Conservation (phyloP, 2,329 filamentous ascomycete genomes). For the Penicillium sp. region DNA sequence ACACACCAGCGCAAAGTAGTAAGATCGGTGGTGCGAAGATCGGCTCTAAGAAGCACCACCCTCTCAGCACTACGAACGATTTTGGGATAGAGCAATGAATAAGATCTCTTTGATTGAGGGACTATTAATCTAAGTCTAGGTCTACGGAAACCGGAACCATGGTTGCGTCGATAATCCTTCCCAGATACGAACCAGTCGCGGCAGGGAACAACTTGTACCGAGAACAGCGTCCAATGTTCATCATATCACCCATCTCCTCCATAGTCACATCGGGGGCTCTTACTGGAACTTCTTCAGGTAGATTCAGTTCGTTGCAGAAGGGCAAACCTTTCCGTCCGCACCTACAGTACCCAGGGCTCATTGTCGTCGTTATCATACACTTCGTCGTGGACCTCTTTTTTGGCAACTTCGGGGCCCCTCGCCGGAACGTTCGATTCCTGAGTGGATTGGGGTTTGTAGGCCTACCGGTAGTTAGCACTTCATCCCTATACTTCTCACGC, state of each 20-base stretch:
- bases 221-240: no score
- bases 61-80: neutral
- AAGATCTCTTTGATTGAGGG: neutral
- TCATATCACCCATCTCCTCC: no score
- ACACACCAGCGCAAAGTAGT: neutral
- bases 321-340: neutral
- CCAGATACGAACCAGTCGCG: neutral
- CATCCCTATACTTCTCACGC: neutral
- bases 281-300: neutral
- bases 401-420: conserved; percentile 25
- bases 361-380: conserved; percentile 25
- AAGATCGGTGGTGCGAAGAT: conserved; percentile 7
- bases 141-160: neutral
- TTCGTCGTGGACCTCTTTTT: conserved; percentile 26
- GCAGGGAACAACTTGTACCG: neutral
- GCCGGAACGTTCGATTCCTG: conserved; percentile 23
- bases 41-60: neutral
- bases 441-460: conserved; percentile 24
- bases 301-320: neutral
- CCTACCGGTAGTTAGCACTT: conserved; percentile 24
- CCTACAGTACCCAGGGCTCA: neutral
- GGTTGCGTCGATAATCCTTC: neutral
- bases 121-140: neutral
- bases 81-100: neutral
- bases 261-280: no score